Evolutionary conservation across 768 basidiomycete genomes (phyloP).

Genomic region (Leucocoprinus leucothites): DNA sequence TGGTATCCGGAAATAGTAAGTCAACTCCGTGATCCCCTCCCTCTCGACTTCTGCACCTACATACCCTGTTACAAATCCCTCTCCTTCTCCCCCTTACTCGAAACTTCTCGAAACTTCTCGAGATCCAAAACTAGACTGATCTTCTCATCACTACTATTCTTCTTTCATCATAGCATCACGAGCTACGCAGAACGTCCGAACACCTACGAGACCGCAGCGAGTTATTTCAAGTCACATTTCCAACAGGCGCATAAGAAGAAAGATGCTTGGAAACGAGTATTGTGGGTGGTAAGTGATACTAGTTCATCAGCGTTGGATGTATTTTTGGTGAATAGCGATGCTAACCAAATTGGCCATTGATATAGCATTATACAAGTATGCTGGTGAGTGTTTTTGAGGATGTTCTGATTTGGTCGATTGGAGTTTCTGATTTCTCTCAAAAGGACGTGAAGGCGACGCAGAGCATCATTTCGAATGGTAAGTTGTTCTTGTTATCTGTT

Average conservation of each 20-base stretch:
- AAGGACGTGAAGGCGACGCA: constrained; percentile 72
- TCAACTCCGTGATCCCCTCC: constrained; percentile 19
- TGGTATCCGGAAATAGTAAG: constrained; percentile 75
- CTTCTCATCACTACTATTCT: not conserved
- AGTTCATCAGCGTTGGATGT: too few relatives aligned
- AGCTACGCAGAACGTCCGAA: constrained; percentile 75
- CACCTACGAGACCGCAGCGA: constrained; percentile 63
- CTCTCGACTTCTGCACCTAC: too few relatives aligned
- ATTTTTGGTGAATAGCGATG: too few relatives aligned
- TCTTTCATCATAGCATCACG: constrained; percentile 53
- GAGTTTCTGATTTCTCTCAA: not conserved
- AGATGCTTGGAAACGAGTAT: constrained; percentile 52
- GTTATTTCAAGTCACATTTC: constrained; percentile 87
- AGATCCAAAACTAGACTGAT: not conserved
- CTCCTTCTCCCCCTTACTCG: not conserved
- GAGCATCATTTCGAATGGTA: constrained; percentile 60
- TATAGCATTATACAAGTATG: constrained; percentile 78
- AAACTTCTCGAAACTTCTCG: too few relatives aligned
- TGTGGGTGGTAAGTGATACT: constrained; percentile 67
- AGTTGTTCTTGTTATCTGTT: constrained; percentile 14
- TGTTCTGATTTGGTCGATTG: too few relatives aligned
- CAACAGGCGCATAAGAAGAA: constrained; percentile 69
- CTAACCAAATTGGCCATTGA: too few relatives aligned
- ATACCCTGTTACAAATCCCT: not conserved
- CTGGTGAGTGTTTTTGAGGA: constrained; percentile 37